Conservation (phyloP, 129 eudicot species). For the Escallonia herrerae region DNA sequence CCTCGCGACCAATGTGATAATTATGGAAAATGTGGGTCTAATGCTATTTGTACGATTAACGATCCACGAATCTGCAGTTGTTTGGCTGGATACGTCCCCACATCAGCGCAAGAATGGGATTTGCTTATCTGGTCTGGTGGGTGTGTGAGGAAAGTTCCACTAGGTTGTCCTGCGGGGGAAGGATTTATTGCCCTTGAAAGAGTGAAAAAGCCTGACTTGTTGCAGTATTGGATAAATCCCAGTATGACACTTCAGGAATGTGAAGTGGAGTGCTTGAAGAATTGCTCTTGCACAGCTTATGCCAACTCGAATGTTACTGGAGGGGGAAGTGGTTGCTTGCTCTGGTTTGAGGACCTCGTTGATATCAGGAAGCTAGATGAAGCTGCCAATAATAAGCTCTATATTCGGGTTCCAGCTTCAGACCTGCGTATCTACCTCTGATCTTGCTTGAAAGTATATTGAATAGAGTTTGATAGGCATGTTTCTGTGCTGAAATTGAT, state of each 20-base stretch:
- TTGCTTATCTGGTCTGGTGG: background rate
- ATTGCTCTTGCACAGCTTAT: slow-evolving; percentile 7
- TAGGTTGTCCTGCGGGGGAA: background rate
- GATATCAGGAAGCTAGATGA: slow-evolving; percentile 2
- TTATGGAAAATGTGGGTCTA: background rate
- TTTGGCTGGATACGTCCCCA: background rate
- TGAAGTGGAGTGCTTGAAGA: background rate
- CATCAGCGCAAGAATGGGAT: slow-evolving; percentile 1
- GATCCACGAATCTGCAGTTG: background rate
- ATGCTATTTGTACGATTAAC: background rate
- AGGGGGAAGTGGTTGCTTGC: slow-evolving; percentile 8
- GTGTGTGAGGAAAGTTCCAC: background rate
- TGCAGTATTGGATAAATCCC: background rate
- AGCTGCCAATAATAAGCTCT: background rate
- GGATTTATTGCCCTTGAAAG: background rate
- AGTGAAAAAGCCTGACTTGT: background rate
- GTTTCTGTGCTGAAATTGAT: background rate
- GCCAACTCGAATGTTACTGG: slow-evolving; percentile 4
- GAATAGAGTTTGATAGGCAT: background rate
- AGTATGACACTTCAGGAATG: background rate
- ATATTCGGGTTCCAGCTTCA: background rate
- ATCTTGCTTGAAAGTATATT: background rate
- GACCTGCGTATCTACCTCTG: background rate
- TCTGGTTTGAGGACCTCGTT: slow-evolving; percentile 5
- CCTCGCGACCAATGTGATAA: background rate